phyloP scores from a whole-genome alignment of 371 early-diverging fungal genomes.

The Entomophthora muscae region DNA sequence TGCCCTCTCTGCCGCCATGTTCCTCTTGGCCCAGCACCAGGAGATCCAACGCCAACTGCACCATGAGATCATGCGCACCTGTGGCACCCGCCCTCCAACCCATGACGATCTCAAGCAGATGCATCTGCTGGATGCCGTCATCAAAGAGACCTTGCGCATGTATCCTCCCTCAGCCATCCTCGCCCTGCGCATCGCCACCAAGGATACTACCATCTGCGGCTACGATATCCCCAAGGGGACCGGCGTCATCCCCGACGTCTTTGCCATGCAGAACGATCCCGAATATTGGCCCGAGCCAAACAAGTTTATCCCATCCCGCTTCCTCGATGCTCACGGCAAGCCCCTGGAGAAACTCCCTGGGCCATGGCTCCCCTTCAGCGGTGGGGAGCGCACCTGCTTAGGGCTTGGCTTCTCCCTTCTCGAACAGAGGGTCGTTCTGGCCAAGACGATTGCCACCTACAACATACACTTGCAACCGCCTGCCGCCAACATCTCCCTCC shows the following conservation, averaged over 20 bases:
- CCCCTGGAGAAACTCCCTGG: neutral
- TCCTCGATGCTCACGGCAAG: neutral
- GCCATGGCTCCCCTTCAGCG: constrained; percentile 3
- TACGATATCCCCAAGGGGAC: constrained; percentile 12
- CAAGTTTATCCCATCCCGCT: constrained; percentile 18
- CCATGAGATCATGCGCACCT: constrained; percentile 12
- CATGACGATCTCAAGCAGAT: constrained; percentile 9
- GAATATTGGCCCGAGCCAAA: constrained; percentile 17
- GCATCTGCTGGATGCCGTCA: constrained; percentile 10
- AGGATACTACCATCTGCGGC: neutral
- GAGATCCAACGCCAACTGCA: constrained; percentile 11
- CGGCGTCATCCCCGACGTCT: constrained; percentile 10
- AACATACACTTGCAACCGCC: neutral
- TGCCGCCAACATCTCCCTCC: neutral
- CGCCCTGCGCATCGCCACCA: neutral
- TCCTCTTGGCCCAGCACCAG: constrained; percentile 10
- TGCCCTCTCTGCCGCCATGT: neutral
- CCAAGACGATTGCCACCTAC: neutral
- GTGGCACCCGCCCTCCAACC: constrained; percentile 10
- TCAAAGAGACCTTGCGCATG: constrained; percentile 11
- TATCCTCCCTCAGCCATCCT: constrained; percentile 7
- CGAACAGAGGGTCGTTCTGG: neutral
- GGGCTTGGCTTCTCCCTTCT: neutral
- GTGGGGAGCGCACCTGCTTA: neutral
- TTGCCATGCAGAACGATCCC: constrained; percentile 14